Conservation (phyloP, 495 filamentous ascomycete species). For the Xylaria flabelliformis region DNA sequence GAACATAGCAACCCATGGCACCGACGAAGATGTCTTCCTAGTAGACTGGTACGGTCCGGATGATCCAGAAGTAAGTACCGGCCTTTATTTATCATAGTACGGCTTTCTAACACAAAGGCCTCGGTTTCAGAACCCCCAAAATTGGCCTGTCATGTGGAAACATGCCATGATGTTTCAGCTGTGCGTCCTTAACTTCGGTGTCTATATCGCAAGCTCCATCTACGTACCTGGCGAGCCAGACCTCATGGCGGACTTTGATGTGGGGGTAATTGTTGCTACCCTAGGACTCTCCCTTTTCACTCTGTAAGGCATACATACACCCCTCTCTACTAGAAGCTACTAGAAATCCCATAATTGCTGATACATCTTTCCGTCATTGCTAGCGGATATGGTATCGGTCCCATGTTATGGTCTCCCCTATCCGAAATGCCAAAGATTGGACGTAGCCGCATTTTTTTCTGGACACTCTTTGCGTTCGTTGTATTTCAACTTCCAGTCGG, state of each 20-base stretch:
- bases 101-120: neutral
- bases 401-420: slow-evolving; percentile 43
- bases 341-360: neutral
- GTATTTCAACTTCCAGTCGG: slow-evolving; percentile 36
- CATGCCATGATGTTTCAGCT: slow-evolving; percentile 28
- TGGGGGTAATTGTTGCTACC: slow-evolving; percentile 49
- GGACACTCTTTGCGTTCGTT: slow-evolving; percentile 40
- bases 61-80: slow-evolving; percentile 33
- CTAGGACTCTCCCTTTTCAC: slow-evolving; percentile 59
- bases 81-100: neutral
- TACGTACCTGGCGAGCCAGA: slow-evolving; percentile 49
- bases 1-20: neutral
- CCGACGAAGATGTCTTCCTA: slow-evolving; percentile 8
- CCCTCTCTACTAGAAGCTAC: neutral
- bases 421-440: slow-evolving; percentile 41
- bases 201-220: slow-evolving; percentile 46
- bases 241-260: slow-evolving; percentile 50
- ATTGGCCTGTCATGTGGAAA: slow-evolving; percentile 33
- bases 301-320: slow-evolving; percentile 38
- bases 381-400: slow-evolving; percentile 41
- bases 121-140: slow-evolving; percentile 36
- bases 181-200: slow-evolving; percentile 38
- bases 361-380: neutral
- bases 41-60: slow-evolving; percentile 37
- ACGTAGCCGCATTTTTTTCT: slow-evolving; percentile 37